A percentile compares a stretch with the other conserved stretches of the same genome.
These are phyloP conservation scores for Lactifluus volemus DNA, from an alignment of 768 basidiomycete species.

Conservation along the genomic window DNA sequence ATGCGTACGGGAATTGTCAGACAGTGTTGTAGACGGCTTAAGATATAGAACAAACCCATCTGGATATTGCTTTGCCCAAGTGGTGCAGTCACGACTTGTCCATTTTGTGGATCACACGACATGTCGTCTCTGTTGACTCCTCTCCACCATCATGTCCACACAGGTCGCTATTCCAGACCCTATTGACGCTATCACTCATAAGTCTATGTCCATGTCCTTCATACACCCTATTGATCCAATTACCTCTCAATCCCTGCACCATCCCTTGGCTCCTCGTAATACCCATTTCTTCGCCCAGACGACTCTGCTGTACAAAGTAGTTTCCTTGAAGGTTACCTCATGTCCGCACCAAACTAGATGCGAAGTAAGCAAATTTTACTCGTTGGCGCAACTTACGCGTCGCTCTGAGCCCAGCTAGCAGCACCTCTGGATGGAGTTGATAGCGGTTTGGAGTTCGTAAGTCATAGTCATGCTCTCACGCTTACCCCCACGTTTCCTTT, in stretches of 20 bases:
- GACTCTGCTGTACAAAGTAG: slow-evolving; percentile 36
- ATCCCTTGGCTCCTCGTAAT: slow-evolving; percentile 25
- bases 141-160: slow-evolving; percentile 13
- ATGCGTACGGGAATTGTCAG: too few relatives aligned
- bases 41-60: too few relatives aligned
- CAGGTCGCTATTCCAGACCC: slow-evolving; percentile 14
- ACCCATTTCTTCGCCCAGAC: slow-evolving; percentile 30
- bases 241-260: slow-evolving; percentile 21
- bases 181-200: slow-evolving; percentile 2
- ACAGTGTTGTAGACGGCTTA: too few relatives aligned
- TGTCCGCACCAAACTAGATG: slow-evolving; percentile 44
- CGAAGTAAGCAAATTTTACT: slow-evolving; percentile 50
- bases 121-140: background rate
- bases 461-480: slow-evolving; percentile 27
- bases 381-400: slow-evolving; percentile 17
- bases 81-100: too few relatives aligned
- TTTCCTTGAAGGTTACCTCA: slow-evolving; percentile 55
- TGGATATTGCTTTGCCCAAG: too few relatives aligned
- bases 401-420: background rate
- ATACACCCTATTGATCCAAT: background rate
- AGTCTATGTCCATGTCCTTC: slow-evolving; percentile 6
- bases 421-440: slow-evolving; percentile 18
- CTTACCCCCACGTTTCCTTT: slow-evolving; percentile 12
- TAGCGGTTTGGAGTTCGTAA: slow-evolving; percentile 28
- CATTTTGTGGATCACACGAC: background rate